phyloP scores from a whole-genome alignment of 2,329 filamentous ascomycete genomes.

The Paramyrothecium sp. region DNA sequence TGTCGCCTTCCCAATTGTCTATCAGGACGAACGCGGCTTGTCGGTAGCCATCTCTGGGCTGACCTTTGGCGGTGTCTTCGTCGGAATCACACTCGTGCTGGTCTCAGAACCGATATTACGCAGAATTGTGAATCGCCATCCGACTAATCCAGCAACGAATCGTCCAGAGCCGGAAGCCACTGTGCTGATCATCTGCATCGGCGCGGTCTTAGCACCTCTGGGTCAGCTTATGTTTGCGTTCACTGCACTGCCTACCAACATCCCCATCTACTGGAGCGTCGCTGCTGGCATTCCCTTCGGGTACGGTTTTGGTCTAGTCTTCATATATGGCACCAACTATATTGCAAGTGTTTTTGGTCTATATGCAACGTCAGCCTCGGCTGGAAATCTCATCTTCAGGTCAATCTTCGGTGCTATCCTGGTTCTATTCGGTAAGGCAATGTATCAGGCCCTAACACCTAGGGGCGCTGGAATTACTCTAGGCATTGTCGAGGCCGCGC shows the following conservation, averaged over 20 bases:
- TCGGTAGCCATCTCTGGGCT: not conserved
- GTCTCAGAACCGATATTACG: not conserved
- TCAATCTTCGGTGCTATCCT: not conserved
- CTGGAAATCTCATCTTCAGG: not conserved
- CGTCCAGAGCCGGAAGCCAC: not conserved
- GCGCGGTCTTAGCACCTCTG: not conserved
- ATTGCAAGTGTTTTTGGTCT: not conserved
- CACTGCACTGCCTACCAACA: not conserved
- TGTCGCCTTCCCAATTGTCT: not conserved
- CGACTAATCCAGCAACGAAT: not conserved
- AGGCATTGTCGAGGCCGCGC: not conserved
- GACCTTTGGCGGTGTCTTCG: not conserved
- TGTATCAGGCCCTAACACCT: not conserved
- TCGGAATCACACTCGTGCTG: not conserved
- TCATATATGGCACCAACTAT: not conserved
- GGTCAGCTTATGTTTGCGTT: not conserved
- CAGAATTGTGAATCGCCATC: not conserved
- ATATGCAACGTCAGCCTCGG: not conserved
- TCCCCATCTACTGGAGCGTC: not conserved
- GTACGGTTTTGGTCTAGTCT: not conserved
- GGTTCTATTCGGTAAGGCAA: not conserved
- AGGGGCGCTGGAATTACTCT: not conserved
- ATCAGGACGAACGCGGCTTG: not conserved
- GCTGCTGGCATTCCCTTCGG: not conserved
- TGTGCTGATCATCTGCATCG: not conserved